A percentile compares a stretch with the other conserved stretches of the same genome.
These are phyloP conservation scores for Eucalyptus sp. DNA, from an alignment of 345 rosid genomes.

Conservation along the genomic window DNA sequence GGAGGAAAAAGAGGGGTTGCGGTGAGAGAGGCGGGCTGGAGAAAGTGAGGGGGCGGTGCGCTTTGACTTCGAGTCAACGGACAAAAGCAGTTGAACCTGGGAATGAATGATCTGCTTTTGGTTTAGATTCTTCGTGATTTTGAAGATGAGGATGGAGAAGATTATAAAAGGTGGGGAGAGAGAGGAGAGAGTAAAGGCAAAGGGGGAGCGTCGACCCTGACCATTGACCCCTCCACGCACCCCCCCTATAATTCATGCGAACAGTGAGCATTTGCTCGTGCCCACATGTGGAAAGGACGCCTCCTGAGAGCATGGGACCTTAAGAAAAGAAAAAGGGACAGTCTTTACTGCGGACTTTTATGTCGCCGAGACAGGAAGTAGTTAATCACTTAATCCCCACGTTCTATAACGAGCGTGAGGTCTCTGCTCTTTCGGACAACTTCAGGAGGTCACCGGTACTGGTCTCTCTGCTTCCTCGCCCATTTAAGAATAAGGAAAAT, in stretches of 20 bases:
- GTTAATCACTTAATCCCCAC: background rate
- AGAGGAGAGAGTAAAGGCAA: background rate
- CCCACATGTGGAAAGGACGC: background rate
- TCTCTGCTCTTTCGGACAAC: background rate
- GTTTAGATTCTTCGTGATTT: background rate
- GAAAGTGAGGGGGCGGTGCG: background rate
- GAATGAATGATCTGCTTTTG: background rate
- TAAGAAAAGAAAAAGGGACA: background rate
- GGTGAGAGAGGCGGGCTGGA: background rate
- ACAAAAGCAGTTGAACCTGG: background rate
- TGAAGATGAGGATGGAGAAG: background rate
- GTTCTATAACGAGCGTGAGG: background rate
- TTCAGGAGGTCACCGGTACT: background rate
- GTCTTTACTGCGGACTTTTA: background rate
- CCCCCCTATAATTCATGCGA: background rate
- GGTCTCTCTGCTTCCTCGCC: background rate
- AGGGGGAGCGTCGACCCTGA: background rate
- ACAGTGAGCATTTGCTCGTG: background rate
- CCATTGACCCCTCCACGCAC: too few species aligned
- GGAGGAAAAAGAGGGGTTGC: background rate
- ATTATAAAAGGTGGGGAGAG: rapidly evolving
- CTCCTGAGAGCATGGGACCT: background rate
- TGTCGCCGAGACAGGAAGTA: background rate
- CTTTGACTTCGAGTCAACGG: background rate
- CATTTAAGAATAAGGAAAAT: background rate